These are phyloP conservation scores for Pythium guiyangense DNA, from an alignment of 352 stramenopile genomes.

Conservation along the genomic window DNA sequence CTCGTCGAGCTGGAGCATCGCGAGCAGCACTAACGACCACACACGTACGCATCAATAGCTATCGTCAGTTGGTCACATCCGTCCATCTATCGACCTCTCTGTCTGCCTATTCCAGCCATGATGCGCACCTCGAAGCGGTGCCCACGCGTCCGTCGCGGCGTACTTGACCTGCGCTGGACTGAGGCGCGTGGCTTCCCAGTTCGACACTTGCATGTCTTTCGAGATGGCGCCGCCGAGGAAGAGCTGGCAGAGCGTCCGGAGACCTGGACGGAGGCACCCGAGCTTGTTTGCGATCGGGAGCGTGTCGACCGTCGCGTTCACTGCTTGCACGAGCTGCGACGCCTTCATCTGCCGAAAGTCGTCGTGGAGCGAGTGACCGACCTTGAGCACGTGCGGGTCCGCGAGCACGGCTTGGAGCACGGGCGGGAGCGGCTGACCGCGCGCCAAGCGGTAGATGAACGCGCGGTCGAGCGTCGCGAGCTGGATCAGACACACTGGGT, in stretches of 20 bases:
- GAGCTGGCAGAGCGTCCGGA: slow-evolving; percentile 73
- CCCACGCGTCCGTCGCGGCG: slow-evolving; percentile 77
- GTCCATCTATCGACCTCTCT: neutral
- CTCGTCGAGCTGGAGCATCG: slow-evolving; percentile 69
- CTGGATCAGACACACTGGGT: slow-evolving; percentile 78
- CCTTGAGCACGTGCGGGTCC: slow-evolving; percentile 58
- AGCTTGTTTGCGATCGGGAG: slow-evolving; percentile 74
- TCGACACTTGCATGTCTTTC: slow-evolving; percentile 85
- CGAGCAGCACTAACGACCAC: slow-evolving; percentile 51
- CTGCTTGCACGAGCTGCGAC: slow-evolving; percentile 46
- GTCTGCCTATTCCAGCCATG: neutral
- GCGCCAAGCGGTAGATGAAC: slow-evolving; percentile 69
- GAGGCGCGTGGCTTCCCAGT: slow-evolving; percentile 71
- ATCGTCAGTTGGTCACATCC: neutral
- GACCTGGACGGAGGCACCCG: slow-evolving; percentile 62
- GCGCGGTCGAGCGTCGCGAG: slow-evolving; percentile 68
- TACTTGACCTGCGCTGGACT: slow-evolving; percentile 72
- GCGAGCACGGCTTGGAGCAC: slow-evolving; percentile 55
- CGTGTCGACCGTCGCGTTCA: slow-evolving; percentile 76
- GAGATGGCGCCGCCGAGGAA: slow-evolving; percentile 64
- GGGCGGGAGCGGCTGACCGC: slow-evolving; percentile 43
- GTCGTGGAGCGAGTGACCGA: slow-evolving; percentile 74
- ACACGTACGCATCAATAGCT: slow-evolving; percentile 4
- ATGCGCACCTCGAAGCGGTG: slow-evolving; percentile 55
- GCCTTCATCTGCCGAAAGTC: slow-evolving; percentile 64